These are phyloP conservation scores for Mycena galopus DNA, from an alignment of 768 basidiomycete species.

Conservation along the genomic window DNA sequence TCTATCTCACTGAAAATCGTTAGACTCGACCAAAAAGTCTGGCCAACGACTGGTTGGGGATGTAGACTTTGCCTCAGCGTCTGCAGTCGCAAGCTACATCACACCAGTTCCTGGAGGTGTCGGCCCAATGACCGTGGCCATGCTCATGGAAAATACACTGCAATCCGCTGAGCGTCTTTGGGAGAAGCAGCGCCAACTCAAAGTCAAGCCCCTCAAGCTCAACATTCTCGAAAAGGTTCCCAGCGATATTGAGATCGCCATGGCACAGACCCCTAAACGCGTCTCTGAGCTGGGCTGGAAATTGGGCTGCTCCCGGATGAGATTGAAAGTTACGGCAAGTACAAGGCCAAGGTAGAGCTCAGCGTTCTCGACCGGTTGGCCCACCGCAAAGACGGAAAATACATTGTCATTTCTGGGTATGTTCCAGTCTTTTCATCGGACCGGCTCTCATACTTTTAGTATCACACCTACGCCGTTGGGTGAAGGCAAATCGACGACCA, in stretches of 20 bases:
- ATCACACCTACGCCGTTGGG: constrained; percentile 98
- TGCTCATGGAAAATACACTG: constrained; percentile 96
- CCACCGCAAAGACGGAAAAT: constrained; percentile 93
- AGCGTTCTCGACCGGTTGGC: constrained; percentile 86
- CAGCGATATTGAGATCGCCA: constrained; percentile 95
- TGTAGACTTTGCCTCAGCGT: constrained; percentile 88
- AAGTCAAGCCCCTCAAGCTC: constrained; percentile 84
- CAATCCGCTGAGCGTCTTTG: constrained; percentile 86
- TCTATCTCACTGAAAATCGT: neutral
- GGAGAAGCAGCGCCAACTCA: constrained; percentile 73
- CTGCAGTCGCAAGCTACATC: constrained; percentile 85
- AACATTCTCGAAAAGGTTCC: constrained; percentile 89
- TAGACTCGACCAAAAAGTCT: constrained; percentile 92
- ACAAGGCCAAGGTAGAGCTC: constrained; percentile 97
- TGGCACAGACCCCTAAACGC: constrained; percentile 94
- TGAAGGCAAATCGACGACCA: constrained; percentile 98
- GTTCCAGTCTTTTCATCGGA: constrained; percentile 32
- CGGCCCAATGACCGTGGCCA: constrained; percentile 99
- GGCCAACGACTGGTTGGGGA: constrained; percentile 97
- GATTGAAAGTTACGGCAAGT: constrained; percentile 93
- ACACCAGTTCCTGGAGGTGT: constrained; percentile 99
- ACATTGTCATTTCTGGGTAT: constrained; percentile 94
- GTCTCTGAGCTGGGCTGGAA: constrained; percentile 87
- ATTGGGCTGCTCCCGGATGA: constrained; percentile 90
- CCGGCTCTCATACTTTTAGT: constrained; percentile 50